These are phyloP conservation scores for Linum tenue DNA, from an alignment of 345 rosid species.

Conservation along the genomic window DNA sequence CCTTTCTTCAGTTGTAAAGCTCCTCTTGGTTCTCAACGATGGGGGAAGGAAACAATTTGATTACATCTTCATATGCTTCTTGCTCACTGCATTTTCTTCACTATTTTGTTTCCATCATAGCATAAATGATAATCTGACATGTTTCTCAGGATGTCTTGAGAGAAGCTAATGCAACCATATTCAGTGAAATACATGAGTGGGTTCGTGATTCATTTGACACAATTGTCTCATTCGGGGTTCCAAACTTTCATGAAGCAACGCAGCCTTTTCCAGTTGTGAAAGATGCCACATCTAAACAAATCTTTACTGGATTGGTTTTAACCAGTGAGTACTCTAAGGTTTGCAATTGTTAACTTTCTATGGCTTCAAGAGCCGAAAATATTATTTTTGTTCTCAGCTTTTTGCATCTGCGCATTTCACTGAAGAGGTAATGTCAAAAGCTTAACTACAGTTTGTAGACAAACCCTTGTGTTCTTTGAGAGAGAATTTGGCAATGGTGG, in stretches of 20 bases:
- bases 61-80: not conserved
- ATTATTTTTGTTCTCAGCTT: not conserved
- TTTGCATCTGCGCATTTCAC: not conserved
- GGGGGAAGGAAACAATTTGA: not conserved
- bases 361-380: not conserved
- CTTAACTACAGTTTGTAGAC: not conserved
- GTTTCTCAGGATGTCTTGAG: constrained; percentile 60
- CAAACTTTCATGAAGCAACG: constrained; percentile 41
- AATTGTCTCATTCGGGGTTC: constrained; percentile 33
- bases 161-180: constrained; percentile 36
- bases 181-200: constrained; percentile 61
- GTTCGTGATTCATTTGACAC: constrained; percentile 49
- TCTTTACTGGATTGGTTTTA: constrained; percentile 62
- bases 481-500: not conserved
- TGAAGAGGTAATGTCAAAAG: constrained; percentile 1
- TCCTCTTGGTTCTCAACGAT: not conserved
- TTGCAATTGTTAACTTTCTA: not conserved
- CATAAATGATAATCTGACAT: not conserved
- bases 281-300: constrained; percentile 49
- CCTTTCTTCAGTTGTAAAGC: not conserved
- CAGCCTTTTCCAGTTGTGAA: constrained; percentile 48
- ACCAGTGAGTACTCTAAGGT: constrained; percentile 55
- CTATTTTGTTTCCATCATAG: not conserved
- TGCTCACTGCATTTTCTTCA: not conserved
- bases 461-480: constrained; percentile 4